Conservation (phyloP, 2,329 filamentous ascomycete species). For the Mycocentrospora acerina region DNA sequence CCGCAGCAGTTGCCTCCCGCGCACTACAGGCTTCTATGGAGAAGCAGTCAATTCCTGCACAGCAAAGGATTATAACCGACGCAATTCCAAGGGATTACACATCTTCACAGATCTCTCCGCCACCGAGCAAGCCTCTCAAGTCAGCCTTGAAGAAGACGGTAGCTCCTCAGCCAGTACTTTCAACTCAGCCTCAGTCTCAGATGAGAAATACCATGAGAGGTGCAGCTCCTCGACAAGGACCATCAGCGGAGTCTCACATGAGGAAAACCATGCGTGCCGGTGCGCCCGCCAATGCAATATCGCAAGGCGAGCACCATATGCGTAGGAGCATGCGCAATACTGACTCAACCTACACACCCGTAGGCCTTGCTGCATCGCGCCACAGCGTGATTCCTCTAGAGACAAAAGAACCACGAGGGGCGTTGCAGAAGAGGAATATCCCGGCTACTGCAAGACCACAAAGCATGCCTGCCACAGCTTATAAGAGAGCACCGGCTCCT, state of each 20-base stretch:
- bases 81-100: constrained; percentile 3
- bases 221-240: constrained; percentile 2
- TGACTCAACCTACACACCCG: constrained; percentile 27
- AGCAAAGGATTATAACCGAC: constrained; percentile 7
- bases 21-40: constrained; percentile 15
- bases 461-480: constrained; percentile 20
- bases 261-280: constrained; percentile 39
- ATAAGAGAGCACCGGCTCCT: constrained; percentile 20
- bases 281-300: constrained; percentile 3
- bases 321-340: constrained; percentile 43
- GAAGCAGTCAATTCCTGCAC: constrained; percentile 5
- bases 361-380: constrained; percentile 38
- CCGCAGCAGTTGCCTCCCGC: constrained; percentile 6
- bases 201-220: constrained; percentile 43
- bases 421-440: constrained; percentile 44
- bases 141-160: constrained; percentile 46
- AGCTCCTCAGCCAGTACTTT: constrained; percentile 15
- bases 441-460: constrained; percentile 32
- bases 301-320: constrained; percentile 26
- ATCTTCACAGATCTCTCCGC: constrained; percentile 14
- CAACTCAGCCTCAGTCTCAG: constrained; percentile 16
- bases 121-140: constrained; percentile 38
- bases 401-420: constrained; percentile 32
- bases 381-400: constrained; percentile 31
- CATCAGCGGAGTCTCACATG: constrained; percentile 25